Base-by-base conservation (phyloP, 768 basidiomycete species). In the Mycena kentingensis region DNA sequence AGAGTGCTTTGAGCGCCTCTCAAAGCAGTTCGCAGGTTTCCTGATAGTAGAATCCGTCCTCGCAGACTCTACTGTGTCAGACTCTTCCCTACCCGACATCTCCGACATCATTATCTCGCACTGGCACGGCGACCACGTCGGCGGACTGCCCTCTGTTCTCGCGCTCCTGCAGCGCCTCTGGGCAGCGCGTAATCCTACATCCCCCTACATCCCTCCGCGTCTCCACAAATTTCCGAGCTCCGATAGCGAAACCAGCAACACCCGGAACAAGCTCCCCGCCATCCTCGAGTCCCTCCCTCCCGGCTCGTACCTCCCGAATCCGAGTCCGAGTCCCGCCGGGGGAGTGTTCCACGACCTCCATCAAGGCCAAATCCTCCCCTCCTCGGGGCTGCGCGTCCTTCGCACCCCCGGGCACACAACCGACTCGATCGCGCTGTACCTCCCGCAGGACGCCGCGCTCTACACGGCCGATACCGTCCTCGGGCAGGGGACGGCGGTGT, bases 391-490 rank as follows among this genome's bases (percentile, higher is more conserved):
- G 8, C 76, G 76, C 22, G 81, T 97, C 22, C 62, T 98, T 0
- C 85, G 91, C 65, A 86, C 91, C 0, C 96, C 96, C 0, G 96
- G 96, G 1, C 96, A 98, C 60, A 97, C 96, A 0, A 62, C 72
- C 41, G 96, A 98, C 67, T 94, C 91, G 2, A 79, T 97, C 63
- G 85, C 78, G 42, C 73, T 98, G 32, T 73, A 85, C 50, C 73
- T 93, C 45, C 75, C 80, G 0, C 78, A 80, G 39, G 91, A 95
- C 61, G 71, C 73, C 24, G 85, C 84, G 0, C 77, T 98, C 15
- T 94, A 94, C 73, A 95, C 93, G 1, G 91, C 88, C 0, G 96
- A 98, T 70, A 91, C 86, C 4, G 82, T 98, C 6, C 80, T 98
- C 26, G 96, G 96, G 0, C 84, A 93, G 56, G 93, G 94, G 6